A percentile compares a stretch with the other conserved stretches of the same genome.
Evolutionary conservation across 2,329 filamentous ascomycete species (phyloP).

Genomic region (Fusarium mangiferae): DNA sequence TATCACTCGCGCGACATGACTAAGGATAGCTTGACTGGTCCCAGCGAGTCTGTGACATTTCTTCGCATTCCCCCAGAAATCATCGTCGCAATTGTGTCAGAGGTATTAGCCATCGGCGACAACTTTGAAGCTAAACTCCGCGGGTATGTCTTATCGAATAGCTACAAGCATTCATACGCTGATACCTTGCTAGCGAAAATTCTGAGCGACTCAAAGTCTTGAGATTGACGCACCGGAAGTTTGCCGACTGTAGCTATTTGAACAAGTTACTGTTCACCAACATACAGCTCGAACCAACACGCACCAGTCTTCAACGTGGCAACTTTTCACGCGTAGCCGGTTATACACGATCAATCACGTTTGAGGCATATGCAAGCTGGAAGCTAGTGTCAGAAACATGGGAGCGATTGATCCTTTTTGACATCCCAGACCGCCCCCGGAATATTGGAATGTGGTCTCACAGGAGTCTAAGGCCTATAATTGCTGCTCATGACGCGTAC

Average conservation of each 20-base stretch:
- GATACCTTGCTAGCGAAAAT: not conserved
- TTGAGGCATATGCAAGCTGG: not conserved
- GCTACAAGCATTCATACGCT: fast-evolving
- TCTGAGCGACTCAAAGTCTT: not conserved
- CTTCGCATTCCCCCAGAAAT: not conserved
- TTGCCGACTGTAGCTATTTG: not conserved
- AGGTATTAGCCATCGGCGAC: not conserved
- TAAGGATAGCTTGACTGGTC: not conserved
- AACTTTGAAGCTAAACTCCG: fast-evolving
- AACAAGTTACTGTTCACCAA: not conserved
- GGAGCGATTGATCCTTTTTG: not conserved
- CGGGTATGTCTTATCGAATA: not conserved
- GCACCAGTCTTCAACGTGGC: not conserved
- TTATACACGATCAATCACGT: not conserved
- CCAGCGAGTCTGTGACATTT: not conserved
- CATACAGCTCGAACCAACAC: not conserved
- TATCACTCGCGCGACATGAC: not conserved
- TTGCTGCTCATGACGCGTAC: not conserved
- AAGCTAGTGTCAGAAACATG: not conserved
- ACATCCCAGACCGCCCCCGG: not conserved
- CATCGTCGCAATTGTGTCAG: not conserved
- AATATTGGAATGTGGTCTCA: no score
- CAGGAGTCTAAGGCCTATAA: no score
- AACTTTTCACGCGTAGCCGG: not conserved
- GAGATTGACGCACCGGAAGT: not conserved